phyloP scores from a whole-genome alignment of 805 yeast genomes.

The Candida tallmaniae region DNA sequence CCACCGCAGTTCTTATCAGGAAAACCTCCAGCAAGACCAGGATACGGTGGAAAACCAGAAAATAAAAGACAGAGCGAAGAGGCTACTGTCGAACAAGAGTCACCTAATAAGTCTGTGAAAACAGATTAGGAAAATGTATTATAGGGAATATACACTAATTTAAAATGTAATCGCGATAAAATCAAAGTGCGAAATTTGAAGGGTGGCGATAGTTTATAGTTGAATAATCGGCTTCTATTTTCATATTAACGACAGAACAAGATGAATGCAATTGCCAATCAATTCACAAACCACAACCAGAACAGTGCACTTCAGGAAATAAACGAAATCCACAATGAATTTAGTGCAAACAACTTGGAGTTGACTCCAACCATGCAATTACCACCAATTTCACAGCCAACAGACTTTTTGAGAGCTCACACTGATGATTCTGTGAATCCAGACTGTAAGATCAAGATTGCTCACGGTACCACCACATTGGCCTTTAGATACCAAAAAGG shows the following conservation, averaged over 20 bases:
- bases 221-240: too few species aligned
- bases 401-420: slow-evolving; percentile 94
- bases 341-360: slow-evolving; percentile 15
- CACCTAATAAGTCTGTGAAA: slow-evolving; percentile 4
- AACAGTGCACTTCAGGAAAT: slow-evolving; percentile 25
- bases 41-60: slow-evolving; percentile 7
- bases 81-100: slow-evolving; percentile 2
- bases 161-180: too few species aligned
- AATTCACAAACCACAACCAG: slow-evolving; percentile 29
- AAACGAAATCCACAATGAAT: slow-evolving; percentile 16
- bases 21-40: slow-evolving; percentile 20
- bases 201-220: background rate
- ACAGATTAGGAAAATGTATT: slow-evolving; percentile 4
- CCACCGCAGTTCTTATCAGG: slow-evolving; percentile 38
- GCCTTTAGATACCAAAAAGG: slow-evolving; percentile 97
- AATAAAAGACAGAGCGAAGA: background rate
- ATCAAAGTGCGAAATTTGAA: background rate
- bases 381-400: slow-evolving; percentile 85
- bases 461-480: slow-evolving; percentile 98
- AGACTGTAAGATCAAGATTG: slow-evolving; percentile 91
- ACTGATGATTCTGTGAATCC: slow-evolving; percentile 93
- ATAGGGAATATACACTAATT: background rate
- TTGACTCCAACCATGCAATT: slow-evolving; percentile 61
- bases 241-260: background rate
- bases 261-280: slow-evolving; percentile 39